Percentiles rank a stretch among this genome's conserved stretches.
phyloP scores from a whole-genome alignment of 2,329 filamentous ascomycete genomes.

The Colletotrichum destructivum region DNA sequence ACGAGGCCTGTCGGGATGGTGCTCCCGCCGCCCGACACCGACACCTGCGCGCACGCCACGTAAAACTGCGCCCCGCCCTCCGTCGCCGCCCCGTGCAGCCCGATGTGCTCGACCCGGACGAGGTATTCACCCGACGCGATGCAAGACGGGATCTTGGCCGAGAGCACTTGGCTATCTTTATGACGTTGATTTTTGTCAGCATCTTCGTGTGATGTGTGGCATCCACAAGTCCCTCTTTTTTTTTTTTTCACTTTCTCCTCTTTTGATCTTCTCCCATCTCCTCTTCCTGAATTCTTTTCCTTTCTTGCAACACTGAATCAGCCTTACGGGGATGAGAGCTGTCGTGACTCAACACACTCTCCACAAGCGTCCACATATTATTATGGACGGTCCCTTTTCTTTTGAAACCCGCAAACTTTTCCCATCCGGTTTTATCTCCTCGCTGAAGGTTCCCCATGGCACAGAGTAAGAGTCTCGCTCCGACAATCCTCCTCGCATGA shows the following conservation, averaged over 20 bases:
- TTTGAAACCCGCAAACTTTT: constrained; percentile 17
- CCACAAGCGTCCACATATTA: constrained; percentile 16
- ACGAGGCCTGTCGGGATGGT: constrained; percentile 53
- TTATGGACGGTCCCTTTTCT: not conserved
- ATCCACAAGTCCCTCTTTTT: not conserved
- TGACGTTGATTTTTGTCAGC: not conserved
- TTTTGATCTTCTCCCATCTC: too few species aligned
- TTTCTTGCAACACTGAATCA: constrained; percentile 23
- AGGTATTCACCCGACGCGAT: constrained; percentile 60
- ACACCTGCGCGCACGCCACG: constrained; percentile 58
- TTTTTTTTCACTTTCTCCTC: too few species aligned
- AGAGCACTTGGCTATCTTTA: constrained; percentile 18
- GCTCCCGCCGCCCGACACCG: constrained; percentile 58
- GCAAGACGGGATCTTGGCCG: constrained; percentile 34
- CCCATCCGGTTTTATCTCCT: not conserved
- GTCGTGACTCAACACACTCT: constrained; percentile 9
- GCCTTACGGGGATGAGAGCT: constrained; percentile 13
- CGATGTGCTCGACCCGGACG: constrained; percentile 65
- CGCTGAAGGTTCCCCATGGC: too few species aligned
- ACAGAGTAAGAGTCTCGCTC: too few species aligned
- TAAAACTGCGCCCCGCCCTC: constrained; percentile 63
- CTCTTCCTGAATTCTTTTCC: not conserved
- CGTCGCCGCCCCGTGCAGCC: constrained; percentile 58
- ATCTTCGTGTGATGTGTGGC: not conserved
- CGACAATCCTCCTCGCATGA: too few species aligned